These are phyloP conservation scores for Nannochloropsis oceanica DNA, from an alignment of 108 stramenopile species.

Conservation along the genomic window DNA sequence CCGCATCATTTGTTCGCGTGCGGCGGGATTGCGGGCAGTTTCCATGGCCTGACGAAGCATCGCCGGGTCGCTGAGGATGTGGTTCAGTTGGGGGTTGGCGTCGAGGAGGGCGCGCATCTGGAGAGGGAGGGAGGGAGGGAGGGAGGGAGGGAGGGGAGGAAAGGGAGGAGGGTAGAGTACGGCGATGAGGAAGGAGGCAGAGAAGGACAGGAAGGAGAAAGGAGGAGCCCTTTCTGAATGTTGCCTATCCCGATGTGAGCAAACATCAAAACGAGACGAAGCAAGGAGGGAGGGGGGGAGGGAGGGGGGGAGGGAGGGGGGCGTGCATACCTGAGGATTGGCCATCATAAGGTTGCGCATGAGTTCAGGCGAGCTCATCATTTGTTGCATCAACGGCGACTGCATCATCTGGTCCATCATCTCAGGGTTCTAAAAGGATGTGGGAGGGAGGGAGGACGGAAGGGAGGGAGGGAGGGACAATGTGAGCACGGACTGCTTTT, in stretches of 20 bases:
- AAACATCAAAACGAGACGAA: neutral
- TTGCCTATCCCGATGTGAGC: neutral
- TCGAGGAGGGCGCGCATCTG: conserved; percentile 59
- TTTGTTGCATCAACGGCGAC: conserved; percentile 39
- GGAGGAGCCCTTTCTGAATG: neutral
- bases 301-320: neutral
- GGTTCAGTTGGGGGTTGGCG: conserved; percentile 67
- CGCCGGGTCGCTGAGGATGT: conserved; percentile 69
- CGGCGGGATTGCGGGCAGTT: conserved; percentile 78
- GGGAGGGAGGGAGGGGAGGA: neutral
- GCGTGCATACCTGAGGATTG: conserved; percentile 73
- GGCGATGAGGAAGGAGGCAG: neutral
- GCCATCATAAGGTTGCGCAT: conserved; percentile 65
- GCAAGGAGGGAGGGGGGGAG: too few species aligned
- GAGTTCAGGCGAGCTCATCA: conserved; percentile 75
- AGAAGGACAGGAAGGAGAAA: neutral
- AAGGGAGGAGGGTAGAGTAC: neutral
- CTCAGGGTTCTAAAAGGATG: conserved; percentile 16
- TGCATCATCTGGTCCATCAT: conserved; percentile 41
- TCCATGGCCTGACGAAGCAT: conserved; percentile 68
- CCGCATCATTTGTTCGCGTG: conserved; percentile 52
- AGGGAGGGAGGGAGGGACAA: neutral
- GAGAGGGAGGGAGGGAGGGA: neutral
- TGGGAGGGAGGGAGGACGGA: neutral
- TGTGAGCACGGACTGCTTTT: neutral